Evolutionary conservation across 2,329 filamentous ascomycete genomes (phyloP).

Genomic region (Xylaria multiplex): DNA sequence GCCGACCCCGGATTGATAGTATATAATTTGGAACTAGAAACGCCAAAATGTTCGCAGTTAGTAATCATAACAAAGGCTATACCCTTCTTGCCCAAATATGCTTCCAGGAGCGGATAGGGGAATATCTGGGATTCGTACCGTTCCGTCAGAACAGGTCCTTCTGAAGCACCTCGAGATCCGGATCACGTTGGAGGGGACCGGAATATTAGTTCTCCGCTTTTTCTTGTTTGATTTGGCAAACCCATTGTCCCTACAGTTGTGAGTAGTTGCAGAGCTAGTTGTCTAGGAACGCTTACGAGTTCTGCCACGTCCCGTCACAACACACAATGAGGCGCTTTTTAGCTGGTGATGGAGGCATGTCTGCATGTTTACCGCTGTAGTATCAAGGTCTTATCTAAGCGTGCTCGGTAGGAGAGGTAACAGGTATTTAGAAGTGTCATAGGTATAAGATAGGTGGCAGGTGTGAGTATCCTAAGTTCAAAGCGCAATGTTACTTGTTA

Average conservation of each 20-base stretch:
- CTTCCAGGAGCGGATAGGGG: not conserved
- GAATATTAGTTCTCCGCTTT: conserved; percentile 54
- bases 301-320: conserved; percentile 66
- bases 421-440: not conserved
- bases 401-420: not conserved
- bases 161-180: conserved; percentile 68
- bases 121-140: conserved; percentile 28
- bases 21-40: conserved; percentile 62
- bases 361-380: not conserved
- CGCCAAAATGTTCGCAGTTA: not conserved
- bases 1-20: conserved; percentile 70
- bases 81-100: not conserved
- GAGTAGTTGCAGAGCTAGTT: conserved; percentile 17
- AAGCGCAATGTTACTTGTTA: not conserved
- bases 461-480: not conserved
- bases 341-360: conserved; percentile 27
- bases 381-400: conserved; percentile 3
- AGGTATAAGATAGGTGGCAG: not conserved
- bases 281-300: conserved; percentile 49
- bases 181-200: conserved; percentile 69
- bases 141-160: conserved; percentile 60
- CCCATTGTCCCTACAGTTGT: conserved; percentile 54
- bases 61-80: not conserved
- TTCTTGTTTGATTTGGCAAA: conserved; percentile 54
- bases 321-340: conserved; percentile 62